These are phyloP conservation scores for Entonaema liquescens DNA, from an alignment of 495 filamentous ascomycete genomes.

Conservation along the genomic window DNA sequence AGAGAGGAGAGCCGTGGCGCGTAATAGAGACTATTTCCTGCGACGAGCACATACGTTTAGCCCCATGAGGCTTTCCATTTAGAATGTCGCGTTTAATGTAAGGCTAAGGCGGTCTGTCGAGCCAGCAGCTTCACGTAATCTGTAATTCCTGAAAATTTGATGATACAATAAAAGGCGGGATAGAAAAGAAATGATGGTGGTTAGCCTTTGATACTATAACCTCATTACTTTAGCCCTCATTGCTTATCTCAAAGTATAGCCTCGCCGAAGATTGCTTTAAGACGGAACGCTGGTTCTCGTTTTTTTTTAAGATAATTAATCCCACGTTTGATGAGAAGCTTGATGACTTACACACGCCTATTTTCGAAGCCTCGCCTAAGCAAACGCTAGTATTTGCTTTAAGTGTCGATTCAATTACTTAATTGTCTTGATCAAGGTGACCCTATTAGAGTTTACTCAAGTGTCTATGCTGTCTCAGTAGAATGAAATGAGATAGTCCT, in stretches of 20 bases:
- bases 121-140: background rate
- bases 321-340: background rate
- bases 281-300: background rate
- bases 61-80: background rate
- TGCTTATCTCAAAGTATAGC: background rate
- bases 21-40: background rate
- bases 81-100: too few relatives aligned
- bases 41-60: background rate
- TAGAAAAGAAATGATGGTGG: background rate
- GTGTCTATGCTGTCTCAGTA: background rate
- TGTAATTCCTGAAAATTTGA: background rate
- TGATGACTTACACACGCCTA: background rate
- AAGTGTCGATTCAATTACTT: background rate
- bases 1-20: background rate
- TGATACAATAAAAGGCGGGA: background rate
- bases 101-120: background rate
- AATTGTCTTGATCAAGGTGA: background rate
- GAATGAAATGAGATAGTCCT: background rate
- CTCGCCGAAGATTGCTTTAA: background rate
- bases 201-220: background rate
- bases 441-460: background rate
- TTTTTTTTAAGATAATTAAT: too few relatives aligned
- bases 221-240: background rate
- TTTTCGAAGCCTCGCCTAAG: background rate
- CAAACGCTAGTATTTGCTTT: background rate